A percentile compares a stretch with the other conserved stretches of the same genome.
These are phyloP conservation scores for Yamadazyma friedrichii DNA, from an alignment of 1,139 yeast species.

Conservation along the genomic window DNA sequence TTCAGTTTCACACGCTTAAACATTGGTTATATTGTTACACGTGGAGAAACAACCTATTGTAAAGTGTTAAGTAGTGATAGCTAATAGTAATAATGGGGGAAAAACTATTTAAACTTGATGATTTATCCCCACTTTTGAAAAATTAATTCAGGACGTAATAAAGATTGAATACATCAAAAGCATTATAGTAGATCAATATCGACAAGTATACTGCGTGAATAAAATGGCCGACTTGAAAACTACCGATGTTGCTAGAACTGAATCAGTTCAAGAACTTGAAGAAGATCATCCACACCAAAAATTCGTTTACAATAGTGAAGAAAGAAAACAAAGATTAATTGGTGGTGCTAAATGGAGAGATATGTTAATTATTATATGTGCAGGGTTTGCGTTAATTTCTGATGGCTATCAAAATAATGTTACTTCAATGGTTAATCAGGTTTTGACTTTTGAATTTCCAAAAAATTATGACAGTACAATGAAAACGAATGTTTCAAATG, in stretches of 20 bases:
- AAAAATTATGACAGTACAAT: constrained; percentile 31
- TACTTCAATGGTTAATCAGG: constrained; percentile 45
- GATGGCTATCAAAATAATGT: constrained; percentile 56
- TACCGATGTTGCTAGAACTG: constrained; percentile 1
- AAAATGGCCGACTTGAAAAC: constrained; percentile 3
- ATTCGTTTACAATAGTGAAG: constrained; percentile 35
- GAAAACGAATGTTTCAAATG: constrained; percentile 49
- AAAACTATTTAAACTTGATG: neutral
- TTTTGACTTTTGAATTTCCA: constrained; percentile 32
- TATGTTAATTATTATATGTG: constrained; percentile 37
- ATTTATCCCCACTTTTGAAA: no score
- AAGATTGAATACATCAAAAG: no score
- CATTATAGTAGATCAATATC: no score
- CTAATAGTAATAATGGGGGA: no score
- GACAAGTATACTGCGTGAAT: neutral
- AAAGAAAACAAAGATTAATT: constrained; percentile 29
- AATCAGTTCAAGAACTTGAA: constrained; percentile 1
- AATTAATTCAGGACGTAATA: neutral
- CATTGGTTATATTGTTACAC: constrained; percentile 1
- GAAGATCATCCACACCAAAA: constrained; percentile 9
- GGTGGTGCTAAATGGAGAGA: constrained; percentile 26
- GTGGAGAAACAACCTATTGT: constrained; percentile 3
- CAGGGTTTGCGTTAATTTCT: constrained; percentile 52
- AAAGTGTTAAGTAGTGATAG: neutral
- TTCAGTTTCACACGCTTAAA: no score